Base-by-base conservation (phyloP, 192 early-diverging fungal genomes). In the Entomortierella parvispora region DNA sequence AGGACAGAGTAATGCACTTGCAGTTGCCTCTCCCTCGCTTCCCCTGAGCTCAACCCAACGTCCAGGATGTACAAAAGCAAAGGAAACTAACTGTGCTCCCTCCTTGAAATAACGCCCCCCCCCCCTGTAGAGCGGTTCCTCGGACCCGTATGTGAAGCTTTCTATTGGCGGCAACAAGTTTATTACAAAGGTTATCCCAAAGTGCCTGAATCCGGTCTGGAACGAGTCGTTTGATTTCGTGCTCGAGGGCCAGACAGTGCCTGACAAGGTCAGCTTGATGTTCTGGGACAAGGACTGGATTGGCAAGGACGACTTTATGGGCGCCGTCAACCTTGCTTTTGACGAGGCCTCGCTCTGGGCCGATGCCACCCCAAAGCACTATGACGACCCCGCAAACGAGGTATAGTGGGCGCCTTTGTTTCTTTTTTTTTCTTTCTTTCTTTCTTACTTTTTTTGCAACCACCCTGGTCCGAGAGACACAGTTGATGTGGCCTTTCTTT, bases 201-300 rank as follows among this genome's bases (percentile, higher is more conserved):
- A 92, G 57, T 88, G 71, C n/a, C 69, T 94, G 32, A 84, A 88
- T 51, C 93, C 93, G 0, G 69, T 66, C 8, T 94, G 93, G 93
- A 84, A 90, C 37, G 83, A 63, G 5, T 47, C 62, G 22, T 89
- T 89, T 62, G 86, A 89, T 32, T 83, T 91, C 66, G 74, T 66
- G 9, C 49, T 90, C 23, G 49, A 82, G 49, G 31, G 76, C 31
- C 57, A 72, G 49, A 60, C 81, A 42, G 55, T 81, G 26, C 70
- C 80, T 14, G 45, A 57, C 20, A 31, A 69, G 18, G 80, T 88
- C 69, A 64, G 72, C 3, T 50, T 93, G 5, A 80, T 82, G n/a
- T 80, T 88, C 17, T 92, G 89, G 89, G 90, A 94, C 58, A 90
- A 91, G 64, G 91, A 94, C 49, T 66, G 82, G 31, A 82, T 90